Evolutionary conservation across 108 stramenopile species (phyloP), one percentile per base, ranked within the genome.

Genomic region (Conticribra weissflogii): DNA sequence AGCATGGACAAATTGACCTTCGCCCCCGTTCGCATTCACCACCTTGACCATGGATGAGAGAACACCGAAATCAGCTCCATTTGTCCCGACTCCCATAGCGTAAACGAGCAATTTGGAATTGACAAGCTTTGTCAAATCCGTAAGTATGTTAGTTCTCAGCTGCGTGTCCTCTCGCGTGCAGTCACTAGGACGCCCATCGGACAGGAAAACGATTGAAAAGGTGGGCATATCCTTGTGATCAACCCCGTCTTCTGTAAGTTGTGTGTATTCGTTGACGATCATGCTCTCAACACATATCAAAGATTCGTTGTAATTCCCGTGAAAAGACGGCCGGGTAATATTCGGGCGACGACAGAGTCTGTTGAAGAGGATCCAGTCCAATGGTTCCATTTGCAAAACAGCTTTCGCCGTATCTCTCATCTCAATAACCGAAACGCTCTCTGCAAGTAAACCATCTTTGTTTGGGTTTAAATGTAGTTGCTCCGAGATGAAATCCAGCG

Each of bases 301-400:
- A 5, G 67, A 74, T 14, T 75, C 46, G 4, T 58, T 64, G 66
- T 75, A 81, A 41, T 78, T 72, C 16, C 83, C 80, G 67, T 81
- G 76, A 36, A 53, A 68, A 3, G 32, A 22, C 3, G 83, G 83
- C n/a, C 27, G 25, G 23, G 76, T 30, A 30, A 18, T 56, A 8
- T 59, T 63, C 32, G 69, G 67, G 5, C 75, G 72, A 2, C 47
- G 9, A 9, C 86, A 31, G 0, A 88, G 25, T 31, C 70, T 50
- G 49, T 88, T 88, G 81, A 77, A 88, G n/a, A 88, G 32, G 3
- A 85, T 73, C 88, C 88, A 88, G 34, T 81, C 83, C 18, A 85
- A 36, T 2, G 88, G 85, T 44, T 79, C 73, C 58, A 74, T 33
- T 2, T 79, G 52, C 3, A 78, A 53, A 18, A 86, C 27, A 23